Conservation (phyloP, 495 filamentous ascomycete species). For the Aspergillus affinis region DNA sequence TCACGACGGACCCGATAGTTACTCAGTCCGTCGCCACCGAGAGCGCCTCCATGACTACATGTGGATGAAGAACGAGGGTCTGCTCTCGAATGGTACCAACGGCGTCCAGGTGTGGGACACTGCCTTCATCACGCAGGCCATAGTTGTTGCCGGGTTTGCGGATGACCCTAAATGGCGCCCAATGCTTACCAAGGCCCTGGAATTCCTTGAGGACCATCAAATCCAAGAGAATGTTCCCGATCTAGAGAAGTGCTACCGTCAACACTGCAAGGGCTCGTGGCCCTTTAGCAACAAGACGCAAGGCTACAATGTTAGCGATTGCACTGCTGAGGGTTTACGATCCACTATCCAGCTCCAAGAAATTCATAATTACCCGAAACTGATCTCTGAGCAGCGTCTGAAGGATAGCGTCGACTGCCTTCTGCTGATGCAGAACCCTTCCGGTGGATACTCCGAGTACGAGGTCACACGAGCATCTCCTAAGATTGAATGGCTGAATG, state of each 20-base stretch:
- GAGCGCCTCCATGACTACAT: conserved; percentile 82
- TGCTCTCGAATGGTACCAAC: conserved; percentile 95
- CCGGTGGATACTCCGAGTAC: conserved; percentile 88
- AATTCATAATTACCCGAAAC: conserved; percentile 69
- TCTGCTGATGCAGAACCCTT: conserved; percentile 85
- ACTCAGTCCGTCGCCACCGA: conserved; percentile 72
- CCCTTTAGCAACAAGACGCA: conserved; percentile 89
- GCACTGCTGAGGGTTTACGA: conserved; percentile 87
- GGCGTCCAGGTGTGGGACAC: conserved; percentile 98
- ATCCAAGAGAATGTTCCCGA: conserved; percentile 81
- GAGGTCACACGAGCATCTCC: conserved; percentile 77
- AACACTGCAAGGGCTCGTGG: conserved; percentile 91
- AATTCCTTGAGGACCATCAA: conserved; percentile 90
- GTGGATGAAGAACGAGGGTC: conserved; percentile 90
- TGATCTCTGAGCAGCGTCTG: conserved; percentile 72
- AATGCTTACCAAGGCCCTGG: conserved; percentile 80
- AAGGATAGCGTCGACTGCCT: conserved; percentile 88
- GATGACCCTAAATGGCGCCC: conserved; percentile 73
- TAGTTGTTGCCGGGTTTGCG: conserved; percentile 75
- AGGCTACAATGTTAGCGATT: conserved; percentile 94
- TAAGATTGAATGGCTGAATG: conserved; percentile 82
- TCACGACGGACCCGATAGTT: conserved; percentile 73
- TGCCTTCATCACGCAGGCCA: conserved; percentile 78
- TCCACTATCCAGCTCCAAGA: conserved; percentile 82
- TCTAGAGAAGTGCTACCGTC: conserved; percentile 81